phyloP scores from a whole-genome alignment of 2,329 filamentous ascomycete species.

The Pyrenochaeta sp. region DNA sequence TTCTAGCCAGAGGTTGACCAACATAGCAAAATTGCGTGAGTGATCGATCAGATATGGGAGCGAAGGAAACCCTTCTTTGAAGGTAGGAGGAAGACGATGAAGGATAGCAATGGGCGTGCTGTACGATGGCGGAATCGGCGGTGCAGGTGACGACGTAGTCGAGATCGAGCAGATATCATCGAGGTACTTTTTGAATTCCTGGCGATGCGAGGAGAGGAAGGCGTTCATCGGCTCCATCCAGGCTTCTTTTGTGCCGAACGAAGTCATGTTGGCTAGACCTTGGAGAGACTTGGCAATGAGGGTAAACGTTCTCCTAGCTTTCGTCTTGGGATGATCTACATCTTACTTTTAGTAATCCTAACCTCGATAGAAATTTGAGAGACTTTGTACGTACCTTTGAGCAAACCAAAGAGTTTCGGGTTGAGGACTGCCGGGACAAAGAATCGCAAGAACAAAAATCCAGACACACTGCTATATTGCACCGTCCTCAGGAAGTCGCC shows the following conservation, averaged over 20 bases:
- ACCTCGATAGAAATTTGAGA: too few relatives aligned
- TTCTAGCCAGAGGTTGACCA: constrained; percentile 84
- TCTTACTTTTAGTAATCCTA: constrained; percentile 14
- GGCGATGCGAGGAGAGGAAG: constrained; percentile 78
- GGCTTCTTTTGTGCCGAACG: constrained; percentile 92
- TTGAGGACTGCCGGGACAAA: constrained; percentile 97
- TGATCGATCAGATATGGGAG: constrained; percentile 93
- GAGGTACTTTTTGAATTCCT: constrained; percentile 85
- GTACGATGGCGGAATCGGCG: constrained; percentile 81
- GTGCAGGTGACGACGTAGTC: constrained; percentile 65
- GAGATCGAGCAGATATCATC: constrained; percentile 87
- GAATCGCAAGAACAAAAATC: constrained; percentile 92
- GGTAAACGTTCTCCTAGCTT: constrained; percentile 86
- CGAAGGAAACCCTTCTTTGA: constrained; percentile 90
- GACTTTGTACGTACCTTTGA: constrained; percentile 65
- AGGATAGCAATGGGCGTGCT: constrained; percentile 92
- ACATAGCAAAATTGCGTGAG: constrained; percentile 80
- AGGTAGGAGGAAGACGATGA: constrained; percentile 78
- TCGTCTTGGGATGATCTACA: constrained; percentile 80
- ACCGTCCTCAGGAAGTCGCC: constrained; percentile 91
- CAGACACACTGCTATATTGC: constrained; percentile 91
- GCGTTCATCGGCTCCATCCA: constrained; percentile 99
- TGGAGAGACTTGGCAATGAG: constrained; percentile 93
- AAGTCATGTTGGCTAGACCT: constrained; percentile 87
- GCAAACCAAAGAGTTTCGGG: constrained; percentile 88